These are phyloP conservation scores for Ophiorrhiza pumila DNA, from an alignment of 257 asterid species.

Conservation along the genomic window DNA sequence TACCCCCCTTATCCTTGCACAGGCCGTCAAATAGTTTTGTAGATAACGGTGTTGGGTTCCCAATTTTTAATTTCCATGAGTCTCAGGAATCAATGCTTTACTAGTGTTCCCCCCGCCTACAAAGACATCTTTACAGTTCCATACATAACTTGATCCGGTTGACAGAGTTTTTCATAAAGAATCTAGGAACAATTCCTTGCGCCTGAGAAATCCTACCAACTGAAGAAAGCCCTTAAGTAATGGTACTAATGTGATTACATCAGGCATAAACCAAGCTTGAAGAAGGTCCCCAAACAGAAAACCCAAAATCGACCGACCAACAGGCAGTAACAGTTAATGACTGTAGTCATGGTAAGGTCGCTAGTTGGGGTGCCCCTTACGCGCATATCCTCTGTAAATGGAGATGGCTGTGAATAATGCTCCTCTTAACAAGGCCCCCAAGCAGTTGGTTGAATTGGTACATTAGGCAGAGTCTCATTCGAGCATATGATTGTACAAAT, in stretches of 20 bases:
- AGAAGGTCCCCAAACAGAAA: slow-evolving; percentile 16
- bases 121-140: slow-evolving; percentile 15
- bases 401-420: background rate
- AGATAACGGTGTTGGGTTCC: background rate
- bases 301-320: slow-evolving; percentile 10
- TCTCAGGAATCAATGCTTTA: slow-evolving; percentile 21
- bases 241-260: slow-evolving; percentile 12
- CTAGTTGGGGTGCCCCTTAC: too few relatives aligned
- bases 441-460: slow-evolving; percentile 13
- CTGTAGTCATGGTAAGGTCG: too few relatives aligned
- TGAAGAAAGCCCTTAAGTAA: slow-evolving; percentile 27
- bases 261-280: slow-evolving; percentile 27
- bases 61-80: too few relatives aligned
- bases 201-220: too few relatives aligned
- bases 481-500: slow-evolving; percentile 20
- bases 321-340: slow-evolving; percentile 10
- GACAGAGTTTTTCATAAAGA: too few relatives aligned
- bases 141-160: too few relatives aligned
- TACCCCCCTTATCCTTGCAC: too few relatives aligned
- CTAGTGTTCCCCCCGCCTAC: slow-evolving; percentile 20
- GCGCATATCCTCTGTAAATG: background rate
- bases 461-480: slow-evolving; percentile 19
- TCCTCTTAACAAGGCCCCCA: background rate
- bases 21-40: slow-evolving; percentile 19
- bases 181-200: too few relatives aligned